phyloP scores from a whole-genome alignment of 2,329 filamentous ascomycete genomes.

The Chaetomium sp. region DNA sequence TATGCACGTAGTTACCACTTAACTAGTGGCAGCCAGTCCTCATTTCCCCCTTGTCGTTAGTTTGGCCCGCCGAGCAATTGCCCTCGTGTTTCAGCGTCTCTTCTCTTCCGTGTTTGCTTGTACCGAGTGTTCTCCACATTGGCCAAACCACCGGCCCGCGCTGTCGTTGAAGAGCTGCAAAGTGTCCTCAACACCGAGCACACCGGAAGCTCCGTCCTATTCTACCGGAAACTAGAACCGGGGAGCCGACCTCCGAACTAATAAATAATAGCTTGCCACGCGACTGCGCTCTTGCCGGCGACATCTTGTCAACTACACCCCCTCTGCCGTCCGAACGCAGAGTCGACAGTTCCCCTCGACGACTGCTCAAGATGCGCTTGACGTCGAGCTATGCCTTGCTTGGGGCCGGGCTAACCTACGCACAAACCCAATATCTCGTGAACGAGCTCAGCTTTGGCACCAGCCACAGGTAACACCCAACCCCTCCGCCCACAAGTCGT shows the following conservation, averaged over 20 bases:
- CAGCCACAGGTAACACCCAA: slow-evolving; percentile 56
- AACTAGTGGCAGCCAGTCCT: no score
- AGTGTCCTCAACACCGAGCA: slow-evolving; percentile 30
- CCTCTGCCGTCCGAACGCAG: not conserved
- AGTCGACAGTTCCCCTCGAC: not conserved
- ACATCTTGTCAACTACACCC: slow-evolving; percentile 2
- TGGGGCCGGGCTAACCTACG: slow-evolving; percentile 51
- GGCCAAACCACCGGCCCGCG: slow-evolving; percentile 24
- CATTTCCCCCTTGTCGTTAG: not conserved
- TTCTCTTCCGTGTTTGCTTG: not conserved
- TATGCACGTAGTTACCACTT: not conserved
- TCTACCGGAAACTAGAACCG: slow-evolving; percentile 30
- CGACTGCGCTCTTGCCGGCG: slow-evolving; percentile 1
- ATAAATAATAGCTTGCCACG: slow-evolving; percentile 23
- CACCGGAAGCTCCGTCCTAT: slow-evolving; percentile 20
- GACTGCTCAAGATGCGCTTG: slow-evolving; percentile 47
- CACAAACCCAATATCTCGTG: slow-evolving; percentile 66
- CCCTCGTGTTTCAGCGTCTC: not conserved
- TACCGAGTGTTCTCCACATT: slow-evolving; percentile 26
- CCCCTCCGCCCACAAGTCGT: slow-evolving; percentile 5
- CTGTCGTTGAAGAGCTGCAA: slow-evolving; percentile 28
- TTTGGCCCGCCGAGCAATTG: not conserved
- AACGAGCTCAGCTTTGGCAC: slow-evolving; percentile 79
- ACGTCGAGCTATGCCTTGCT: slow-evolving; percentile 39
- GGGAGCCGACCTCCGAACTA: slow-evolving; percentile 19